Evolutionary conservation across 1,139 yeast genomes (phyloP), one percentile per base, ranked within the genome.

Genomic region (Geotrichum histeridarum): DNA sequence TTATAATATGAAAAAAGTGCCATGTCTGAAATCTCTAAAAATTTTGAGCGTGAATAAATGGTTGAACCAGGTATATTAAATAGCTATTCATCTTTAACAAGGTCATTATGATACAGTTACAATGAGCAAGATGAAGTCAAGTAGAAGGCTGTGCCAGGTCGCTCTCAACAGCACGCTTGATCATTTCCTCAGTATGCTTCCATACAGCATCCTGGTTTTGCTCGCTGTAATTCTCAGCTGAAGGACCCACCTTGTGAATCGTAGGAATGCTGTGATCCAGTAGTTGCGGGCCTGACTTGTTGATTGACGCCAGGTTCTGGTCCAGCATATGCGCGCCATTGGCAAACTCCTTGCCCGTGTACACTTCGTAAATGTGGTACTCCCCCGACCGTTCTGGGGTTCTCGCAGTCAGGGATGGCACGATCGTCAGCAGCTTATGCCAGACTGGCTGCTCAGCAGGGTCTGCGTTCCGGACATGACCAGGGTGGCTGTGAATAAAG

Each of bases 401-500:
- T 17, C 53, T 50, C 1, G 55, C 55, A 36, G 60, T 43, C 15
- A 49, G 46, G 14, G 38, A 37, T 17, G 46, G 31, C n/a, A 27
- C 31, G 17, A 49, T 44, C 4, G 31, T 18, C 6, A 58, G 53
- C 17, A 4, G 45, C 22, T 64, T 54, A 14, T 59, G 43, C 51
- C 45, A 59, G 61, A 60, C 55, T 17, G 66, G 66, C 9, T 64
- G 56, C 15, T 57, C 59, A 22, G 64, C 53, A n/a, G 31, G 31
- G 38, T 59, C 59, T 14, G 57, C 58, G 8, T 70, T 64, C 8
- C 54, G 50, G 31, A 68, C 69, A n/a, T 61, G 7, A 8, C 71
- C 71, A 6, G 71, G 71, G 53, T 52, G 54, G 14, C 59, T 59
- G 57, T 68, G 71, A 32, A 54, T 56, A 51, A 67, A 68, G 4